Conservation (phyloP, 495 filamentous ascomycete genomes). For the Elaphomyces granulatus region DNA sequence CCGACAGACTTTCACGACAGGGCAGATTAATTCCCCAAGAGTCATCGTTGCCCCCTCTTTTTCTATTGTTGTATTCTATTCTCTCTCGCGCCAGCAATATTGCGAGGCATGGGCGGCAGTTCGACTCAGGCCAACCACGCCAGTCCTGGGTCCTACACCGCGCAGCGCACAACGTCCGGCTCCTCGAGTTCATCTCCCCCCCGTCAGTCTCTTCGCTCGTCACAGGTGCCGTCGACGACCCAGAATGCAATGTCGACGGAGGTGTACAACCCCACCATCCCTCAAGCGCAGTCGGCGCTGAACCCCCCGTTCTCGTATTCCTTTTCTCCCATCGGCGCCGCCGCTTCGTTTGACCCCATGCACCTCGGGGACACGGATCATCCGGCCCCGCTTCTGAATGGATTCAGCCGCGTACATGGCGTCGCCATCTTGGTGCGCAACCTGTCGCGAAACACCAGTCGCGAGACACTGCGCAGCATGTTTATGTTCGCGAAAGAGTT, state of each 20-base stretch:
- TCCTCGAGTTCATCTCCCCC: conserved; percentile 35
- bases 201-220: conserved; percentile 24
- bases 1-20: too few species aligned
- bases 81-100: conserved; percentile 14
- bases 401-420: conserved; percentile 23
- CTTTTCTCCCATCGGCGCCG: conserved; percentile 32
- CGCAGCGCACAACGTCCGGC: conserved; percentile 32
- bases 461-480: conserved; percentile 65
- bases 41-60: too few species aligned
- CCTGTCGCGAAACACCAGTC: conserved; percentile 56
- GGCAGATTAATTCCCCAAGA: too few species aligned
- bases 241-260: conserved; percentile 41
- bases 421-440: conserved; percentile 57
- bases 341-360: conserved; percentile 33
- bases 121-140: conserved; percentile 35
- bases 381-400: conserved; percentile 34
- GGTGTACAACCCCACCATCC: conserved; percentile 30
- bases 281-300: conserved; percentile 28
- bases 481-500: conserved; percentile 76
- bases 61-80: too few species aligned
- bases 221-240: conserved; percentile 29
- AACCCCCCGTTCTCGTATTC: conserved; percentile 27
- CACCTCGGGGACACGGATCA: conserved; percentile 33
- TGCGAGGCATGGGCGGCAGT: conserved; percentile 35
- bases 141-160: conserved; percentile 33